A percentile compares a stretch with the other conserved stretches of the same genome.
Evolutionary conservation across 768 basidiomycete genomes (phyloP).

Genomic region (Naganishia friedmannii): DNA sequence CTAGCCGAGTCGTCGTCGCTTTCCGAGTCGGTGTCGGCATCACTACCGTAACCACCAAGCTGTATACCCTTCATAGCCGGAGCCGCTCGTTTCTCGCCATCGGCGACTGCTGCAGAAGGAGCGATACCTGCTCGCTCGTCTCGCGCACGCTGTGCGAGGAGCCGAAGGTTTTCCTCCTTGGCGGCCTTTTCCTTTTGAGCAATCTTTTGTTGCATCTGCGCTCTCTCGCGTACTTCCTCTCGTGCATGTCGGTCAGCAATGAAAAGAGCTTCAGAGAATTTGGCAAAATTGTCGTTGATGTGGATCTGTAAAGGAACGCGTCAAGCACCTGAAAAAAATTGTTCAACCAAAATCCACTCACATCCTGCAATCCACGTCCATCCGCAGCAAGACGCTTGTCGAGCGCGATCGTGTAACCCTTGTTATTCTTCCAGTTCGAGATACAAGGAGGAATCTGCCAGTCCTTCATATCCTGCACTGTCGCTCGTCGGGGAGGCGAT

Average conservation of each 20-base stretch:
- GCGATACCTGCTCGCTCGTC: slow-evolving; percentile 83
- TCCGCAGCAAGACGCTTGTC: slow-evolving; percentile 98
- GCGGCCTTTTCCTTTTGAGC: slow-evolving; percentile 95
- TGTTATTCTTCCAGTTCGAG: slow-evolving; percentile 99
- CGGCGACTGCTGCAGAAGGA: slow-evolving; percentile 57
- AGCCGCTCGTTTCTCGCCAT: slow-evolving; percentile 18
- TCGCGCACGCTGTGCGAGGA: slow-evolving; percentile 90
- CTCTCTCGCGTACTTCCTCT: slow-evolving; percentile 92
- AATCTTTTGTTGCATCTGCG: slow-evolving; percentile 98
- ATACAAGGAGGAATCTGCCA: slow-evolving; percentile 99
- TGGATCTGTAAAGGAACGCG: slow-evolving; percentile 63
- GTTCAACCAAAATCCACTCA: slow-evolving; percentile 55
- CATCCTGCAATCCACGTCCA: slow-evolving; percentile 96
- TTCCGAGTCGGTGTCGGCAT: slow-evolving; percentile 70
- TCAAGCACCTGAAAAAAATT: not conserved
- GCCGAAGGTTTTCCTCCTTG: slow-evolving; percentile 91
- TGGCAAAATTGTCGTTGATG: slow-evolving; percentile 99
- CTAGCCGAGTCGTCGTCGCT: slow-evolving; percentile 58
- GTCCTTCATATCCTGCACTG: slow-evolving; percentile 96
- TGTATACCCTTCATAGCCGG: slow-evolving; percentile 63
- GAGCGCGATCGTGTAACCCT: slow-evolving; percentile 97
- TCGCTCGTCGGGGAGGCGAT: slow-evolving; percentile 92
- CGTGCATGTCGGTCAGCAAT: slow-evolving; percentile 95
- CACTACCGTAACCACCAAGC: slow-evolving; percentile 82
- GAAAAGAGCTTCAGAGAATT: slow-evolving; percentile 93